Evolutionary conservation across 768 basidiomycete genomes (phyloP).

Genomic region (Pulveroboletus sp.): DNA sequence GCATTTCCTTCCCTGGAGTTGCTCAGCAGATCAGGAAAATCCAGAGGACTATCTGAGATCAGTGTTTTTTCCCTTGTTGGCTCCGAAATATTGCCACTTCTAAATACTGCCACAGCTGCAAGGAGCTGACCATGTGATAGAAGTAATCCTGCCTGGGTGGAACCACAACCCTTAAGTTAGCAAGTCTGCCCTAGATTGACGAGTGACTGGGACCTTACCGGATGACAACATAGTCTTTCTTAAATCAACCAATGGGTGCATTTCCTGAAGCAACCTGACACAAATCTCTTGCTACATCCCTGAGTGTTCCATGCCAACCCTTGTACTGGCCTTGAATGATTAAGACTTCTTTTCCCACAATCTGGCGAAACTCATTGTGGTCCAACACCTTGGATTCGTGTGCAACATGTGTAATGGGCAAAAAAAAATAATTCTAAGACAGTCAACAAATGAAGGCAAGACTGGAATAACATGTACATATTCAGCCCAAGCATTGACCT

Average conservation of each 20-base stretch:
- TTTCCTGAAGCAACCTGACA: background rate
- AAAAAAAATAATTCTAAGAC: background rate
- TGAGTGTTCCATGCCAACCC: conserved; percentile 2
- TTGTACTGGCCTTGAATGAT: conserved; percentile 2
- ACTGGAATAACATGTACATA: background rate
- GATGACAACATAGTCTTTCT: background rate
- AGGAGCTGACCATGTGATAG: background rate
- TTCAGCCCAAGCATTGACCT: background rate
- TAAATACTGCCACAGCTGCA: background rate
- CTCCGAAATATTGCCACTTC: background rate
- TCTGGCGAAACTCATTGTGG: background rate
- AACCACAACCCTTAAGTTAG: background rate
- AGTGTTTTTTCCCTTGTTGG: background rate
- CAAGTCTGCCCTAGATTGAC: background rate
- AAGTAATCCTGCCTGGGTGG: background rate
- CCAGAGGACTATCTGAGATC: background rate
- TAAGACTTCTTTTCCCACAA: background rate
- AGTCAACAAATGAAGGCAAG: background rate
- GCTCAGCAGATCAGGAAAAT: background rate
- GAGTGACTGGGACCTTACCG: background rate
- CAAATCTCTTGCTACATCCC: background rate
- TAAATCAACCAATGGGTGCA: too few relatives aligned
- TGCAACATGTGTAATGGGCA: conserved; percentile 1
- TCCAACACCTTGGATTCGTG: background rate
- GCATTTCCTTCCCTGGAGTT: background rate